A percentile compares a stretch with the other conserved stretches of the same genome.
These are phyloP conservation scores for Trypanosoma conorhini DNA, from an alignment of 208 protist genomes.

Conservation along the genomic window DNA sequence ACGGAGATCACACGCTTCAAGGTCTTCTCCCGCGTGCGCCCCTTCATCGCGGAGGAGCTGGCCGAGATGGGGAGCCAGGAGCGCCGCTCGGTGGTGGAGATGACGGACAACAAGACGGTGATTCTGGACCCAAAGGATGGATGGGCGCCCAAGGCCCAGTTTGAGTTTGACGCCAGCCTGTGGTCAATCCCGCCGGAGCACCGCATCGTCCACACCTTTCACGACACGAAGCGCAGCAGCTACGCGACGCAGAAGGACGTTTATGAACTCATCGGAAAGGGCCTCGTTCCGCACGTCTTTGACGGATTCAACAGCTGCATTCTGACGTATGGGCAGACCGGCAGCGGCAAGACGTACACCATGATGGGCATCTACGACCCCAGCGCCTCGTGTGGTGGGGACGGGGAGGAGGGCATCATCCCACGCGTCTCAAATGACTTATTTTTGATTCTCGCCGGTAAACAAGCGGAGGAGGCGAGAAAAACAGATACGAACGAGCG, in stretches of 20 bases:
- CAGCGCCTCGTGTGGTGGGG: constrained; percentile 61
- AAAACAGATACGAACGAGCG: constrained; percentile 29
- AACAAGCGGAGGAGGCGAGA: constrained; percentile 38
- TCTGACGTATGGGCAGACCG: constrained; percentile 93
- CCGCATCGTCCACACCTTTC: constrained; percentile 82
- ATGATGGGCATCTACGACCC: constrained; percentile 91
- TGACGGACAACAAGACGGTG: constrained; percentile 86
- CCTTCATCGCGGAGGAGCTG: constrained; percentile 89
- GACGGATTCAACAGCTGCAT: constrained; percentile 92
- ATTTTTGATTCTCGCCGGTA: constrained; percentile 70
- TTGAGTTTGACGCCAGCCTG: constrained; percentile 88
- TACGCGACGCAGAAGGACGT: constrained; percentile 89
- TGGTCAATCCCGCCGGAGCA: constrained; percentile 90
- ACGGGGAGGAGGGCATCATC: constrained; percentile 90
- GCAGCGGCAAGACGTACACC: constrained; percentile 93
- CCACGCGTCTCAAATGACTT: constrained; percentile 91
- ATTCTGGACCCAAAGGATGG: constrained; percentile 84
- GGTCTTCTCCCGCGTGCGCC: constrained; percentile 82
- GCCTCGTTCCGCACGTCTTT: constrained; percentile 93
- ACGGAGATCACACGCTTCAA: constrained; percentile 89
- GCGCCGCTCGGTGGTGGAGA: constrained; percentile 87
- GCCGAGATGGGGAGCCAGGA: constrained; percentile 86
- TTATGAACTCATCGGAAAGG: constrained; percentile 90
- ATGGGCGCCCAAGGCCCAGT: constrained; percentile 88
- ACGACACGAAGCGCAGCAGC: constrained; percentile 67